These are phyloP conservation scores for Epichloe scottii DNA, from an alignment of 2,329 filamentous ascomycete genomes.

Conservation along the genomic window DNA sequence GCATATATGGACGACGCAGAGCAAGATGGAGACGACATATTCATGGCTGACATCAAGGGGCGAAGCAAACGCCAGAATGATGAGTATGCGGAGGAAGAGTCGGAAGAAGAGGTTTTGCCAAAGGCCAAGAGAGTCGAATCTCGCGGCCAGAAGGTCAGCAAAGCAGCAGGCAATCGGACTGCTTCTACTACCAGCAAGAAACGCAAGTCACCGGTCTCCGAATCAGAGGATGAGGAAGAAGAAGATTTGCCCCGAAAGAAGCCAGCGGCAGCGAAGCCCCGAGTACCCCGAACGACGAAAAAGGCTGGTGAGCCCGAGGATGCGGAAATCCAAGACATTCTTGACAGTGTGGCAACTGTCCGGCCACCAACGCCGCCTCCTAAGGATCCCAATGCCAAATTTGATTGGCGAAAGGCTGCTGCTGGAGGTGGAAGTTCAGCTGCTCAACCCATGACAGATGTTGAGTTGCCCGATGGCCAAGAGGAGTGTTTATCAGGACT, in stretches of 20 bases:
- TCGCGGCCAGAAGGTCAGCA: slow-evolving; percentile 20
- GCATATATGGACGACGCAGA: slow-evolving; percentile 56
- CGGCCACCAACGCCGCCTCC: slow-evolving; percentile 73
- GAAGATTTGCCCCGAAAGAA: slow-evolving; percentile 46
- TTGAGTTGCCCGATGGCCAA: slow-evolving; percentile 67
- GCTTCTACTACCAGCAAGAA: slow-evolving; percentile 32
- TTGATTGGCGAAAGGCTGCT: slow-evolving; percentile 58
- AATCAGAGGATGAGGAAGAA: slow-evolving; percentile 45
- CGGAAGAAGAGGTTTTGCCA: slow-evolving; percentile 55
- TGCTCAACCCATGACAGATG: slow-evolving; percentile 46
- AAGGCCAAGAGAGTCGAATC: slow-evolving; percentile 46
- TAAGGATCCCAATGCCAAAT: slow-evolving; percentile 58
- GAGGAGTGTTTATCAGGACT: slow-evolving; percentile 85
- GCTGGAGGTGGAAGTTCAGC: slow-evolving; percentile 47
- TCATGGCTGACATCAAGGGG: slow-evolving; percentile 57
- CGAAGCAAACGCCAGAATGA: slow-evolving; percentile 57
- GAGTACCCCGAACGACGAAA: slow-evolving; percentile 45
- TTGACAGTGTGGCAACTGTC: slow-evolving; percentile 77
- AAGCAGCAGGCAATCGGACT: slow-evolving; percentile 19
- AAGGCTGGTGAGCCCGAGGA: slow-evolving; percentile 56
- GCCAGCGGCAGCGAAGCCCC: slow-evolving; percentile 43
- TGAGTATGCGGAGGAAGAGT: slow-evolving; percentile 61
- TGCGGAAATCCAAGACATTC: slow-evolving; percentile 63
- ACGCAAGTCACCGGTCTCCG: slow-evolving; percentile 43
- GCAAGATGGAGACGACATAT: slow-evolving; percentile 67